phyloP scores from a whole-genome alignment of 345 rosid genomes.

The Eucalyptus victrix region DNA sequence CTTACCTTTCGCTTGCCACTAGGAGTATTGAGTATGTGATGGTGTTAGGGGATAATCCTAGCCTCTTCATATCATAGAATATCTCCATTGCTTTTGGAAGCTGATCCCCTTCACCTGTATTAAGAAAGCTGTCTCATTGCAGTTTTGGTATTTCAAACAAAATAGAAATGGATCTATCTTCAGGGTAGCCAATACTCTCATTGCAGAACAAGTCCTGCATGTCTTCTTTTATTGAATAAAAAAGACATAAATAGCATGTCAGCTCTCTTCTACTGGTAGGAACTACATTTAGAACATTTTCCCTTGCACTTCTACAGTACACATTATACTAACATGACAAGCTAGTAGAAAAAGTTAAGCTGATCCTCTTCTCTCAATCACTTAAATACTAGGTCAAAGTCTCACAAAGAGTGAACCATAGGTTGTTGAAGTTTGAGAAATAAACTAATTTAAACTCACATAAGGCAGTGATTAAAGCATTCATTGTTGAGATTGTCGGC shows the following conservation, averaged over 20 bases:
- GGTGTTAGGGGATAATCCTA: slow-evolving; percentile 51
- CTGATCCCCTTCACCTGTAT: slow-evolving; percentile 80
- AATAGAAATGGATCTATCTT: not conserved
- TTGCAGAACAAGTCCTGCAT: not conserved
- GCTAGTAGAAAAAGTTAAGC: not conserved
- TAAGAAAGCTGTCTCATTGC: not conserved
- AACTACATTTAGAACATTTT: not conserved
- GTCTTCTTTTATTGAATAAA: not conserved
- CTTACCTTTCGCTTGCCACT: slow-evolving; percentile 80
- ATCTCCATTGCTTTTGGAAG: slow-evolving; percentile 66
- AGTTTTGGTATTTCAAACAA: not conserved
- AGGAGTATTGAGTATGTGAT: slow-evolving; percentile 77
- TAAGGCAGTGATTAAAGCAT: slow-evolving; percentile 81
- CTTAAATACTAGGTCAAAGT: not conserved
- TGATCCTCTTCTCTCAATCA: not conserved
- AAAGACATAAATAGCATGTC: not conserved
- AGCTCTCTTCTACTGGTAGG: not conserved
- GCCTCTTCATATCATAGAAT: slow-evolving; percentile 60
- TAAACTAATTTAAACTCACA: slow-evolving; percentile 37
- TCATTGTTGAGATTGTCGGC: slow-evolving; percentile 72
- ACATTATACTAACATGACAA: not conserved
- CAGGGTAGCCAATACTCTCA: not conserved
- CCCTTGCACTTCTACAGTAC: not conserved
- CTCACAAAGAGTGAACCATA: not conserved
- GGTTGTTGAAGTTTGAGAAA: not conserved